A percentile compares a stretch with the other conserved stretches of the same genome.
phyloP scores from a whole-genome alignment of 345 rosid genomes.

The Euclidium syriacum region DNA sequence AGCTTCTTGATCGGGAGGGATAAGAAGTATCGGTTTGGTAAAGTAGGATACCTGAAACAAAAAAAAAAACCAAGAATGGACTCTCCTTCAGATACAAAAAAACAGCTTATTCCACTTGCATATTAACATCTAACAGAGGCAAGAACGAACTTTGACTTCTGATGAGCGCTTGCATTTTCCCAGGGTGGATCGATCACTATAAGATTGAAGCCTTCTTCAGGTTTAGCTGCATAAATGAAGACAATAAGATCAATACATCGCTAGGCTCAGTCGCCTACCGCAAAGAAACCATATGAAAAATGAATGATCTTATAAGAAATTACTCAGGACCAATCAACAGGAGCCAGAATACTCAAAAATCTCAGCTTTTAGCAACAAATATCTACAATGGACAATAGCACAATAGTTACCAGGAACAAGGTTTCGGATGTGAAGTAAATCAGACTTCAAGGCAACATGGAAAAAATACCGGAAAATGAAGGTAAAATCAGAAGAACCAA shows the following conservation, averaged over 20 bases:
- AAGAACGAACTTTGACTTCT: constrained; percentile 55
- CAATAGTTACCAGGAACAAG: constrained; percentile 69
- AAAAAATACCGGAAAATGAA: constrained; percentile 7
- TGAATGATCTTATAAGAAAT: not conserved
- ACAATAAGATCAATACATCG: not conserved
- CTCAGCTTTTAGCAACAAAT: constrained; percentile 1
- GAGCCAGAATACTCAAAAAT: not conserved
- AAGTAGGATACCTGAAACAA: constrained; percentile 65
- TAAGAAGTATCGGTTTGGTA: constrained; percentile 75
- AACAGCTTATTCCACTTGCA: not conserved
- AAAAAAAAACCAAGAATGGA: constrained; percentile 4
- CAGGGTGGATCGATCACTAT: constrained; percentile 90
- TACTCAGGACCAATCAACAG: not conserved
- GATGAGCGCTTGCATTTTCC: constrained; percentile 89
- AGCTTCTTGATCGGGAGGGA: constrained; percentile 78
- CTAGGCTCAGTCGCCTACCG: not conserved
- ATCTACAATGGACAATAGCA: not conserved
- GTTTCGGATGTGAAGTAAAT: constrained; percentile 71
- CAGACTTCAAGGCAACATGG: constrained; percentile 52
- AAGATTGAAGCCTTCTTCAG: constrained; percentile 54
- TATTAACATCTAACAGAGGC: not conserved
- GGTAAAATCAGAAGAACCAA: constrained; percentile 2
- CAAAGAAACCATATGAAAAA: not conserved
- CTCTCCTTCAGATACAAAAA: not conserved
- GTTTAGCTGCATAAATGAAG: constrained; percentile 43